These are phyloP conservation scores for Schwanniomyces occidentalis DNA, from an alignment of 805 yeast species.

Conservation along the genomic window DNA sequence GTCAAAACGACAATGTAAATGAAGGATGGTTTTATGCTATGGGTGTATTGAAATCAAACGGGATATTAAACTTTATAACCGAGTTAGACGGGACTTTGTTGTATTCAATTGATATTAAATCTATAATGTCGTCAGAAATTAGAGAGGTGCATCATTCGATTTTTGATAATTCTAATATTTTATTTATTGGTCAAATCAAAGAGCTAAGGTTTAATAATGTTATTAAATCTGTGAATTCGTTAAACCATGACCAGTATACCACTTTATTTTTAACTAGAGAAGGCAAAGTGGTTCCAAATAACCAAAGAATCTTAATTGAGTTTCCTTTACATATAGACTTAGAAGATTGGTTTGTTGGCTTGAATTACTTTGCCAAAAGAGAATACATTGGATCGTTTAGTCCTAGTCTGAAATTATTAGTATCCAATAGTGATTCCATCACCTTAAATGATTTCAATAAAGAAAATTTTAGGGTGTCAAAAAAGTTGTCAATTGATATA, in stretches of 20 bases:
- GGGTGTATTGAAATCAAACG: slow-evolving; percentile 68
- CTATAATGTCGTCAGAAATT: slow-evolving; percentile 59
- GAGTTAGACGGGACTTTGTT: slow-evolving; percentile 65
- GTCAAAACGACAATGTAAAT: slow-evolving; percentile 15
- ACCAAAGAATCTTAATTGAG: slow-evolving; percentile 51
- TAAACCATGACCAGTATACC: slow-evolving; percentile 19
- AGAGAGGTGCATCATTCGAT: slow-evolving; percentile 64
- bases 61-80: slow-evolving; percentile 56
- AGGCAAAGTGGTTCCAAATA: slow-evolving; percentile 30
- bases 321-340: slow-evolving; percentile 69
- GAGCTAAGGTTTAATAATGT: slow-evolving; percentile 50
- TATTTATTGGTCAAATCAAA: slow-evolving; percentile 58
- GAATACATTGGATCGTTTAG: slow-evolving; percentile 47
- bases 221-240: slow-evolving; percentile 27
- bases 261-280: slow-evolving; percentile 33
- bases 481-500: slow-evolving; percentile 54
- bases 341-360: slow-evolving; percentile 75
- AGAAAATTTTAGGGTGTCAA: slow-evolving; percentile 53
- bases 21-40: slow-evolving; percentile 75
- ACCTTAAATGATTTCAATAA: slow-evolving; percentile 17
- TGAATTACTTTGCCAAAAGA: slow-evolving; percentile 60
- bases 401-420: slow-evolving; percentile 4
- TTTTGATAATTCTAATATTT: slow-evolving; percentile 55
- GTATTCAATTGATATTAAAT: slow-evolving; percentile 57
- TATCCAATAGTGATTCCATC: slow-evolving; percentile 6